phyloP scores from a whole-genome alignment of 2,329 filamentous ascomycete genomes.

The Colletotrichum aenigma region DNA sequence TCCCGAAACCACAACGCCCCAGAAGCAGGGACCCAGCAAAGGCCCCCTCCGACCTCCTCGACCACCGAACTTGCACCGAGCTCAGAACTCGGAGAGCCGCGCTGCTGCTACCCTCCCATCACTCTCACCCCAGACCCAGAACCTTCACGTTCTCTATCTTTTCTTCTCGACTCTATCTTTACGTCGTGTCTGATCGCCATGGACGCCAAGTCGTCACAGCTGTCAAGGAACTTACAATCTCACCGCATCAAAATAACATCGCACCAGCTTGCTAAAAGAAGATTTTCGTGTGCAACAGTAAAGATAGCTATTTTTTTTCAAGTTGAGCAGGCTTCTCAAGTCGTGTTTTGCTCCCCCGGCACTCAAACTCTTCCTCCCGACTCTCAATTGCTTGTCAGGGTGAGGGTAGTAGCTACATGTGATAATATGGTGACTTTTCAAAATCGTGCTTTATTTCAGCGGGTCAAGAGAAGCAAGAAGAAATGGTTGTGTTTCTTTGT shows the following conservation, averaged over 20 bases:
- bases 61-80: not conserved
- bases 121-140: not conserved
- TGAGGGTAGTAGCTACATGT: not conserved
- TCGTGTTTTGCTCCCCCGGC: not conserved
- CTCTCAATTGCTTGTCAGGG: not conserved
- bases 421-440: not conserved
- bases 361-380: not conserved
- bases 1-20: not conserved
- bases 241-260: not conserved
- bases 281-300: not conserved
- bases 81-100: not conserved
- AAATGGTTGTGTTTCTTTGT: not conserved
- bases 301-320: not conserved
- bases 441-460: slow-evolving; percentile 12
- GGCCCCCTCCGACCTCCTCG: not conserved
- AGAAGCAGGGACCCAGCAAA: not conserved
- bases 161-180: not conserved
- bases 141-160: not conserved
- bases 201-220: not conserved
- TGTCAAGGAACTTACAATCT: not conserved
- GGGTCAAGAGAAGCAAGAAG: not conserved
- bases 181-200: not conserved
- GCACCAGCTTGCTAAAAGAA: not conserved
- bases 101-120: not conserved
- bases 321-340: not conserved